These are phyloP conservation scores for Antarctomyces pellizariae DNA, from an alignment of 495 filamentous ascomycete species.

Conservation along the genomic window DNA sequence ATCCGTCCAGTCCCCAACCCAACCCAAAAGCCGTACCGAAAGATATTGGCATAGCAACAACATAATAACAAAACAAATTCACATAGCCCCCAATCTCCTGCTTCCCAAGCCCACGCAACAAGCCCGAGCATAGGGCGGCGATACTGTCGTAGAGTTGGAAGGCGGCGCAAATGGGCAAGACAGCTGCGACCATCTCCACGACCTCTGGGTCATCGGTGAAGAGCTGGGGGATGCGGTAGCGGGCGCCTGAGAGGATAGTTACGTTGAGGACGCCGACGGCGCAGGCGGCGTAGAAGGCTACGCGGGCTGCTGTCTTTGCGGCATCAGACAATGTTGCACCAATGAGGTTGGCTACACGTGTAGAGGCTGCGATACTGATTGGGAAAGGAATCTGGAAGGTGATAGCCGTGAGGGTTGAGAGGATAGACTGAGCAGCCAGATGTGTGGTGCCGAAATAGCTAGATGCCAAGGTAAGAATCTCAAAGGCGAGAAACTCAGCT, in stretches of 20 bases:
- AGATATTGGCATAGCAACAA: constrained; percentile 62
- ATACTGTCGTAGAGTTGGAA: constrained; percentile 79
- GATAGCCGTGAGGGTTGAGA: constrained; percentile 28
- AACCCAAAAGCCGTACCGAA: constrained; percentile 51
- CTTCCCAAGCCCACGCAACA: constrained; percentile 61
- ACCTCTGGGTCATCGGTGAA: constrained; percentile 70
- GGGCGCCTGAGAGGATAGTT: constrained; percentile 33
- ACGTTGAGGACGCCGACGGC: constrained; percentile 59
- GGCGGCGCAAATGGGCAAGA: constrained; percentile 56
- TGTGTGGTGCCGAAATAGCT: constrained; percentile 45
- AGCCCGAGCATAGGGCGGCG: constrained; percentile 54
- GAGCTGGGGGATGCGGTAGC: constrained; percentile 45
- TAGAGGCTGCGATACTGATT: constrained; percentile 35
- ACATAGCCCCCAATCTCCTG: constrained; percentile 80
- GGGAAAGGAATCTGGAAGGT: constrained; percentile 40
- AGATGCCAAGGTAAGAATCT: constrained; percentile 49
- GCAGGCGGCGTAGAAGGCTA: constrained; percentile 35
- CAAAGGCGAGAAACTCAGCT: constrained; percentile 73
- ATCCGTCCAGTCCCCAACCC: constrained; percentile 45
- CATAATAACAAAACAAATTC: constrained; percentile 66
- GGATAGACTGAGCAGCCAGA: constrained; percentile 37
- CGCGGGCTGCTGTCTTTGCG: constrained; percentile 45
- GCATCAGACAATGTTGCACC: constrained; percentile 45
- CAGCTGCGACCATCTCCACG: constrained; percentile 41
- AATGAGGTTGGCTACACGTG: constrained; percentile 39